Evolutionary conservation across 129 eudicot genomes (phyloP), one percentile per base, ranked within the genome.

Genomic region (Heracleum sosnowskyi): DNA sequence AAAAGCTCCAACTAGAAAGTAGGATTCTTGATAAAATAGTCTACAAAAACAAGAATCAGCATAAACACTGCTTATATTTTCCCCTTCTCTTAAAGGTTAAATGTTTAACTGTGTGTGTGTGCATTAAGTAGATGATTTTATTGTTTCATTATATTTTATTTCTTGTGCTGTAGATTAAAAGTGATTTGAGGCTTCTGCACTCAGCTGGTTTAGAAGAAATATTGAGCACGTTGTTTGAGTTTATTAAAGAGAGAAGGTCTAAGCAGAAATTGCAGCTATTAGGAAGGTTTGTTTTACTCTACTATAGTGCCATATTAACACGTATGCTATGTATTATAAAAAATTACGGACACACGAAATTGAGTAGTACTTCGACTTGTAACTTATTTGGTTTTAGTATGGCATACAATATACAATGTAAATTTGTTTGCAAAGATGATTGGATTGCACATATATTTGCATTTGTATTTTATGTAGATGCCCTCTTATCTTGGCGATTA

Each of bases 41-140:
- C 24, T 90, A 95, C 84, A 91, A 95, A 84, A 86, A 91, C 81
- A 95, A 95, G 83, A 95, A 95, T 82, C 98, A 95, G 78, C 98
- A 95, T 46, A 84, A 96, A 17, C 87, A 96, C 80, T 82, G 91
- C 81, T 86, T 91, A 6, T 91, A 94, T 83, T 95, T 95, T 66
- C 94, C 86, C 42, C 87, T 85, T 83, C 80, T 95, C 78, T 49
- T 87, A 46, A 91, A 95, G 98, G 98, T 94, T 73, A 31, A 70
- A 17, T 20, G 3, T 57, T 1, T 20, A 7, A 24, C 10, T 44
- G 17, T n/a, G 69, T 74, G 57, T 22, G 33, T 7, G 13, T 37
- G 16, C 29, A 22, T 2, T 20, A 39, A 71, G 9, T 9, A 63
- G 26, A 34, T 36, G 0, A n/a, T 33, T 41, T 28, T 31, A 2